Conservation (phyloP, 805 yeast species). For the Huiozyma naganishii region DNA sequence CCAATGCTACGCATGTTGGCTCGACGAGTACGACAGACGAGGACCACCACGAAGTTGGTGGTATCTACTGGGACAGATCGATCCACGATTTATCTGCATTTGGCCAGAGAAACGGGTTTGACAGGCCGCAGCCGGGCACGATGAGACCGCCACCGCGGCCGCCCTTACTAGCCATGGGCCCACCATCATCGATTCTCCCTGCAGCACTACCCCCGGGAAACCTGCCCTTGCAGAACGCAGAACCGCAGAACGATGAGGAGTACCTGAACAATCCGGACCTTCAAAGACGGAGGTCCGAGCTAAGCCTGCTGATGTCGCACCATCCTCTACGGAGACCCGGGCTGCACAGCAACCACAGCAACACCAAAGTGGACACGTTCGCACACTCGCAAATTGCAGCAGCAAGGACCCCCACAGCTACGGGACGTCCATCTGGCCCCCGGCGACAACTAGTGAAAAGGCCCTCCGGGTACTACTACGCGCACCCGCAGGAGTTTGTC, state of each 20-base stretch:
- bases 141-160: background rate
- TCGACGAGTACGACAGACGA: background rate
- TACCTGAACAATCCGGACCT: conserved; percentile 21
- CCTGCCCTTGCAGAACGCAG: background rate
- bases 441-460: background rate
- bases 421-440: background rate
- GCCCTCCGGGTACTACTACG: conserved; percentile 9
- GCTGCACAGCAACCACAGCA: background rate
- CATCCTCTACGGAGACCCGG: background rate
- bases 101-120: conserved; percentile 1
- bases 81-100: conserved; percentile 13
- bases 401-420: too few species aligned
- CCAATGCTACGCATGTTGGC: background rate
- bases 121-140: background rate
- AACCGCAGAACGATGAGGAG: conserved; percentile 23
- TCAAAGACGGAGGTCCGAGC: conserved; percentile 26
- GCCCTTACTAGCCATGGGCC: background rate
- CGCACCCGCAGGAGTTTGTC: conserved; percentile 17
- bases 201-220: background rate
- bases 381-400: background rate
- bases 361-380: background rate
- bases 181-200: background rate
- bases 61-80: conserved; percentile 28
- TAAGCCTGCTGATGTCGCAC: conserved; percentile 10
- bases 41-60: conserved; percentile 5